A percentile compares a stretch with the other conserved stretches of the same genome.
Conservation (phyloP, 768 basidiomycete species). For the Termitomyces sp. region DNA sequence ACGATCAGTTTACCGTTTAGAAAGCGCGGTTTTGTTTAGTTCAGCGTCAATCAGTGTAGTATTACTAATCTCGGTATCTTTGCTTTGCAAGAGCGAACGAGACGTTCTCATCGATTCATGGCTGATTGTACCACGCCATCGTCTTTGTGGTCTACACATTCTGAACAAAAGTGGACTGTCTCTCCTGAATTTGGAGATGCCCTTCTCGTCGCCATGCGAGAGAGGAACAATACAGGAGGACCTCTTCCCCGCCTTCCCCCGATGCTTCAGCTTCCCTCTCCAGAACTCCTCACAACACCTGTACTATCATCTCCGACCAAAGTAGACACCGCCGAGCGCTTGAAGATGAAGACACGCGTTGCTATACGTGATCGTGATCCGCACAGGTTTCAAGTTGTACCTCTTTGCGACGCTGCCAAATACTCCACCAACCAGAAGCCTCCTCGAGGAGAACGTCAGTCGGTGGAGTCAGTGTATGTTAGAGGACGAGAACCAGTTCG, state of each 20-base stretch:
- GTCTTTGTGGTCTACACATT: background rate
- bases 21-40: no score
- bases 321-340: constrained; percentile 13
- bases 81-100: no score
- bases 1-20: no score
- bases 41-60: no score
- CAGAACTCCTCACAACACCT: constrained; percentile 8
- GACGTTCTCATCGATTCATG: background rate
- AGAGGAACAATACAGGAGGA: constrained; percentile 10
- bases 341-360: constrained; percentile 40
- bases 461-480: background rate
- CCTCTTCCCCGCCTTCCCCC: constrained; percentile 15
- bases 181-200: constrained; percentile 15
- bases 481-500: background rate
- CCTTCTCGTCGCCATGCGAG: constrained; percentile 12
- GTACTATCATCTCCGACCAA: constrained; percentile 8
- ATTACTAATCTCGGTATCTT: background rate
- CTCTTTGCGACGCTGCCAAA: constrained; percentile 27
- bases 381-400: constrained; percentile 38
- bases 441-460: background rate
- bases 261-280: constrained; percentile 11
- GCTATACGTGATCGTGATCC: constrained; percentile 37
- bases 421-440: constrained; percentile 1
- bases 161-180: constrained; percentile 12
- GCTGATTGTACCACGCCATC: background rate